phyloP scores from a whole-genome alignment of 2,329 filamentous ascomycete genomes.

The Aspergillus spinulosporus region DNA sequence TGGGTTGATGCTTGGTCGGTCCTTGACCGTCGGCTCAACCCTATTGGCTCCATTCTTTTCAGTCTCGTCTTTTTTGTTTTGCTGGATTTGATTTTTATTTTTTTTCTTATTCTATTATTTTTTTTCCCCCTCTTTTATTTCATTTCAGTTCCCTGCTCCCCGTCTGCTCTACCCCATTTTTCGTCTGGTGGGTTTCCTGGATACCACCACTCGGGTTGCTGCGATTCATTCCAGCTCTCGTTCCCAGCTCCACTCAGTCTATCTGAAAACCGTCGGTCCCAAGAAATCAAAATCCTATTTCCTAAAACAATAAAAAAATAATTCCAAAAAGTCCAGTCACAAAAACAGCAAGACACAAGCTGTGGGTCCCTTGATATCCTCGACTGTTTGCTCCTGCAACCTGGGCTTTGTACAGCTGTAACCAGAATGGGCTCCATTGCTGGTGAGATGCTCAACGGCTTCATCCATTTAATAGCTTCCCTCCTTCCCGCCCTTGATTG shows the following conservation, averaged over 20 bases:
- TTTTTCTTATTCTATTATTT: background rate
- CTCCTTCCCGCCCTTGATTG: conserved; percentile 30
- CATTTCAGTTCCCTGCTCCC: conserved; percentile 16
- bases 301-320: conserved; percentile 18
- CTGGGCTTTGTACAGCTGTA: conserved; percentile 36
- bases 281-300: conserved; percentile 20
- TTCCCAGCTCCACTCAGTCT: conserved; percentile 19
- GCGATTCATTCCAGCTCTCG: conserved; percentile 24
- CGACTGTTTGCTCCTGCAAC: conserved; percentile 37
- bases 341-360: conserved; percentile 15
- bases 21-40: conserved; percentile 14
- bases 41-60: conserved; percentile 27
- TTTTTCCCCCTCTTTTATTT: conserved; percentile 6
- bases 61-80: conserved; percentile 2
- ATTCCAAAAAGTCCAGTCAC: conserved; percentile 8
- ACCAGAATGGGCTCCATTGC: conserved; percentile 33
- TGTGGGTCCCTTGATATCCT: conserved; percentile 32
- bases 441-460: conserved; percentile 4
- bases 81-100: conserved; percentile 5
- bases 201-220: conserved; percentile 27
- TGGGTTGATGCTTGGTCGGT: conserved; percentile 10
- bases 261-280: conserved; percentile 22
- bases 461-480: conserved; percentile 29
- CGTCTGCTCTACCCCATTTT: conserved; percentile 22
- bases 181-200: conserved; percentile 17